phyloP scores from a whole-genome alignment of 805 yeast genomes.

The Candida qinlingensis region DNA sequence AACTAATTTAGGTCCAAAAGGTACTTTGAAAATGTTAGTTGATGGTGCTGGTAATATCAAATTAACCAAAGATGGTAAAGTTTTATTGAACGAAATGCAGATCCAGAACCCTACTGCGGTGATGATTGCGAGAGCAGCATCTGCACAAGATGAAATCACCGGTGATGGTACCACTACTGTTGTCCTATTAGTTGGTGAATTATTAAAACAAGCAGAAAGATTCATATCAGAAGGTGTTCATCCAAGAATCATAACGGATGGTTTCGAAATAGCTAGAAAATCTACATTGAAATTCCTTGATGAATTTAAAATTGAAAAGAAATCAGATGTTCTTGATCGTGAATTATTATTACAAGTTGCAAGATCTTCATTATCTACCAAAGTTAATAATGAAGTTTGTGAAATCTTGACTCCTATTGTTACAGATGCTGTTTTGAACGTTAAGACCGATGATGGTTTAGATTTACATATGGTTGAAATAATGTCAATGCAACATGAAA shows the following conservation, averaged over 20 bases:
- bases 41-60: slow-evolving; percentile 96
- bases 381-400: slow-evolving; percentile 71
- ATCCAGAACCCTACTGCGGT: slow-evolving; percentile 88
- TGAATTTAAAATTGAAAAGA: slow-evolving; percentile 45
- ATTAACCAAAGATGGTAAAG: slow-evolving; percentile 96
- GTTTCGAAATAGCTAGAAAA: slow-evolving; percentile 85
- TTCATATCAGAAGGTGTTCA: slow-evolving; percentile 91
- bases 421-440: slow-evolving; percentile 89
- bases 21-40: slow-evolving; percentile 92
- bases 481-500: slow-evolving; percentile 95
- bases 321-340: slow-evolving; percentile 50
- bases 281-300: slow-evolving; percentile 68
- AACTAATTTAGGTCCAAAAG: slow-evolving; percentile 93
- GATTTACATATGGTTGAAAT: slow-evolving; percentile 97
- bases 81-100: slow-evolving; percentile 91
- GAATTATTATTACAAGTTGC: slow-evolving; percentile 91
- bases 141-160: slow-evolving; percentile 98
- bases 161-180: slow-evolving; percentile 99
- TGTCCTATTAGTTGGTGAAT: slow-evolving; percentile 88
- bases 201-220: slow-evolving; percentile 90
- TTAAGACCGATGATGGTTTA: slow-evolving; percentile 50
- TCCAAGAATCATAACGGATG: slow-evolving; percentile 91
- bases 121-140: slow-evolving; percentile 93
- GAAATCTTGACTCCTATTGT: slow-evolving; percentile 88
- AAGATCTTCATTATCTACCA: slow-evolving; percentile 81